phyloP scores from a whole-genome alignment of 108 stramenopile species.

The Nannochloropsis gaditana region DNA sequence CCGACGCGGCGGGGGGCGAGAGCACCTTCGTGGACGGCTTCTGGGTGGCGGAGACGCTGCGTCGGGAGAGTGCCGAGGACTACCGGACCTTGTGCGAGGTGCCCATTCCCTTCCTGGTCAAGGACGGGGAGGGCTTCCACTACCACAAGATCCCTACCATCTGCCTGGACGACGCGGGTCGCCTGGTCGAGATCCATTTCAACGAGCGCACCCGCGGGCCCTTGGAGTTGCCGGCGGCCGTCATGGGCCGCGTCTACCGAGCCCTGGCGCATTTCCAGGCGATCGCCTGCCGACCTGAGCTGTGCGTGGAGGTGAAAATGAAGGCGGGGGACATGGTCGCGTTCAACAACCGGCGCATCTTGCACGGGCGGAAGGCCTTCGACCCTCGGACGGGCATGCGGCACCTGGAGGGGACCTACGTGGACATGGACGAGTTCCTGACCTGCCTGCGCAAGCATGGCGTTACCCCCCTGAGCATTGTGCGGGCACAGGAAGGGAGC shows the following conservation, averaged over 20 bases:
- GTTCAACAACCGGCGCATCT: slow-evolving; percentile 50
- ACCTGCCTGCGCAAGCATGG: neutral
- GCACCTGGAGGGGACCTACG: slow-evolving; percentile 45
- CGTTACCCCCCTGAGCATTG: neutral
- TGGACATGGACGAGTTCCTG: slow-evolving; percentile 37
- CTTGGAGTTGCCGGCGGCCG: neutral
- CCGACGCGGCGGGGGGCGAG: slow-evolving; percentile 42
- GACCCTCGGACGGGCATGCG: slow-evolving; percentile 22
- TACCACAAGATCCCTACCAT: slow-evolving; percentile 37
- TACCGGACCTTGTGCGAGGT: slow-evolving; percentile 22
- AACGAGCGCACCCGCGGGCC: slow-evolving; percentile 1
- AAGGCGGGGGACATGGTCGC: slow-evolving; percentile 34
- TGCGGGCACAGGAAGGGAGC: neutral
- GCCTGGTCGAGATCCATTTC: slow-evolving; percentile 18
- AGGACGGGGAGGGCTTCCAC: slow-evolving; percentile 32
- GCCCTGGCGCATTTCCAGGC: slow-evolving; percentile 25
- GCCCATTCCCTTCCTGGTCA: slow-evolving; percentile 33
- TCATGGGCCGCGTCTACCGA: slow-evolving; percentile 24
- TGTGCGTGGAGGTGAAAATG: slow-evolving; percentile 25
- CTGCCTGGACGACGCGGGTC: neutral
- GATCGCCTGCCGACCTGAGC: neutral
- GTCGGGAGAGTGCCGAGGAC: neutral
- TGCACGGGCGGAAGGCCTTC: slow-evolving; percentile 42
- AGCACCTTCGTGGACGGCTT: slow-evolving; percentile 32
- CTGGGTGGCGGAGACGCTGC: slow-evolving; percentile 30